Evolutionary conservation across 768 basidiomycete species (phyloP).

Genomic region (Termitomyces sp.): DNA sequence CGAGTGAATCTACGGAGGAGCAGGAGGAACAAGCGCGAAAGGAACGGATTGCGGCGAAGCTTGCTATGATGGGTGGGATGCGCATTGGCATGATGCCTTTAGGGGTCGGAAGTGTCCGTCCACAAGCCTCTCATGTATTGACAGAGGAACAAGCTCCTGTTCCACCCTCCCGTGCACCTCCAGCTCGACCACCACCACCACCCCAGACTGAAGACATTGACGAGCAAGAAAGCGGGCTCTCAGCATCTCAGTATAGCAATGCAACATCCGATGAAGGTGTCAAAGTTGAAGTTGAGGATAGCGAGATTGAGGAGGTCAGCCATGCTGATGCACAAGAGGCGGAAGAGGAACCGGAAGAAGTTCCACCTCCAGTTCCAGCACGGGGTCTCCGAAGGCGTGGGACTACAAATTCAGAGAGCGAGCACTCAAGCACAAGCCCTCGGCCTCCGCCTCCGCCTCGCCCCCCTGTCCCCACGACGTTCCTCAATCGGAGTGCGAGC

Average conservation of each 20-base stretch:
- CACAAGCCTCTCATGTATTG: constrained; percentile 26
- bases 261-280: constrained; percentile 57
- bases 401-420: constrained; percentile 15
- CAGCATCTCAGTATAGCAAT: constrained; percentile 26
- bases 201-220: constrained; percentile 24
- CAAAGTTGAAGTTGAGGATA: constrained; percentile 67
- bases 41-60: constrained; percentile 49
- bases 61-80: constrained; percentile 56
- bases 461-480: constrained; percentile 42
- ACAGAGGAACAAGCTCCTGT: constrained; percentile 16
- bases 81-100: constrained; percentile 55
- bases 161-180: constrained; percentile 14
- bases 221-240: constrained; percentile 38
- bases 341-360: constrained; percentile 39
- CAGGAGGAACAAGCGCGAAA: constrained; percentile 61
- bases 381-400: constrained; percentile 28
- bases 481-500: constrained; percentile 39
- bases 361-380: constrained; percentile 54
- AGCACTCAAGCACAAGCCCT: constrained; percentile 24
- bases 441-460: constrained; percentile 30
- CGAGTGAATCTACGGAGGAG: constrained; percentile 44
- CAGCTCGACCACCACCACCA: constrained; percentile 24
- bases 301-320: constrained; percentile 65
- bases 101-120: constrained; percentile 28
- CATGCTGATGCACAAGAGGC: constrained; percentile 45